These are phyloP conservation scores for Knoxdaviesia proteae DNA, from an alignment of 2,329 filamentous ascomycete genomes.

Conservation along the genomic window DNA sequence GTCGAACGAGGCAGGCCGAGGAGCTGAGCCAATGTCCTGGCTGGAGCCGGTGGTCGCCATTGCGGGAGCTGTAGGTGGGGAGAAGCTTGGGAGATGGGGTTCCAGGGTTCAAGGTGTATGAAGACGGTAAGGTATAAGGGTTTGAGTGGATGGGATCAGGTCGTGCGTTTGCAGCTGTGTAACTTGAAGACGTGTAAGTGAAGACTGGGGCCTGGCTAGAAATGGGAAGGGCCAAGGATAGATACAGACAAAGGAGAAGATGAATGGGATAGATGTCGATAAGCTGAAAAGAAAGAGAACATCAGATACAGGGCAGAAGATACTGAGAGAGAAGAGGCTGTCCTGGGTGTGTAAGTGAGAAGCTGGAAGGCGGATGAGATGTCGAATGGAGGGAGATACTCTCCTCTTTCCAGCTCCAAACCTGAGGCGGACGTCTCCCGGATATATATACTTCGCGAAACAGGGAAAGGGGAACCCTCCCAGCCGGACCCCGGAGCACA, in stretches of 20 bases:
- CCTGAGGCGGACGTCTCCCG: background rate
- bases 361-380: background rate
- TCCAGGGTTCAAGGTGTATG: no score
- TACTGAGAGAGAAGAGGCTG: background rate
- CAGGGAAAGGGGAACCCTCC: background rate
- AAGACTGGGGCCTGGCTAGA: background rate
- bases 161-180: no score
- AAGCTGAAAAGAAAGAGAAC: background rate
- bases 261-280: background rate
- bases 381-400: background rate
- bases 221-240: background rate
- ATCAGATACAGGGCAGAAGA: background rate
- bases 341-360: background rate
- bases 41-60: no score
- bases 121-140: no score
- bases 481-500: background rate
- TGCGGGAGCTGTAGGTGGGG: no score
- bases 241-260: background rate
- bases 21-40: no score
- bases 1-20: no score
- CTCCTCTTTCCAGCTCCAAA: background rate
- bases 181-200: background rate
- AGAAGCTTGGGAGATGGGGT: no score
- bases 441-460: background rate
- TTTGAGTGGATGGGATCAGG: no score